Conservation (phyloP, 805 yeast genomes). For the Saccharomycopsis synnaedendra region DNA sequence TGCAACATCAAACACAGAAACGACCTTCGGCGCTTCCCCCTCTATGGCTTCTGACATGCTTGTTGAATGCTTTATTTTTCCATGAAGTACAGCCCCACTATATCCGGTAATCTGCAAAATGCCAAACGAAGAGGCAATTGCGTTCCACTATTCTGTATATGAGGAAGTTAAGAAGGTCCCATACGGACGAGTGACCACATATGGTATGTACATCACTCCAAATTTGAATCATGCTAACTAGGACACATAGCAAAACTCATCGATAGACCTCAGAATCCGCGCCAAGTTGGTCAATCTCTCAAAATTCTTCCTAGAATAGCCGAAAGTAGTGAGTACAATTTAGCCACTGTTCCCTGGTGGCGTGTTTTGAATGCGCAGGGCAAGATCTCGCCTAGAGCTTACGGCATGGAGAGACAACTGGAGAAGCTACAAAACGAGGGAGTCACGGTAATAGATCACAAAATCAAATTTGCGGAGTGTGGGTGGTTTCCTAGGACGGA, state of each 20-base stretch:
- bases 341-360: conserved; percentile 64
- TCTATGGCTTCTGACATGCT: not conserved
- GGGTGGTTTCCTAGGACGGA: conserved; percentile 65
- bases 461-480: conserved; percentile 18
- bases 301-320: conserved; percentile 34
- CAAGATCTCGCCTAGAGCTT: conserved; percentile 40
- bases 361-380: conserved; percentile 60
- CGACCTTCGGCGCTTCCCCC: not conserved
- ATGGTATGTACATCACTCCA: conserved; percentile 30
- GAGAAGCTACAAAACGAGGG: conserved; percentile 41
- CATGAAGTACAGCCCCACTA: not conserved
- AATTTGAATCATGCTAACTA: conserved; percentile 7
- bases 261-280: conserved; percentile 50
- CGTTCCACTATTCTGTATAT: conserved; percentile 54
- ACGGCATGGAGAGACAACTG: conserved; percentile 32
- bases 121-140: conserved; percentile 29
- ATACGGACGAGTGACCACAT: conserved; percentile 52
- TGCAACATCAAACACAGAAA: conserved; percentile 13
- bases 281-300: conserved; percentile 66
- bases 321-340: conserved; percentile 14
- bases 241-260: conserved; percentile 61
- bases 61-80: not conserved
- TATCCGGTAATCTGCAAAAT: not conserved
- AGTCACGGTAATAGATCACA: conserved; percentile 20
- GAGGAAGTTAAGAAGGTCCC: conserved; percentile 44